A percentile compares a stretch with the other conserved stretches of the same genome.
Evolutionary conservation across 257 asterid species (phyloP).

Genomic region (Solanum lignicaule): DNA sequence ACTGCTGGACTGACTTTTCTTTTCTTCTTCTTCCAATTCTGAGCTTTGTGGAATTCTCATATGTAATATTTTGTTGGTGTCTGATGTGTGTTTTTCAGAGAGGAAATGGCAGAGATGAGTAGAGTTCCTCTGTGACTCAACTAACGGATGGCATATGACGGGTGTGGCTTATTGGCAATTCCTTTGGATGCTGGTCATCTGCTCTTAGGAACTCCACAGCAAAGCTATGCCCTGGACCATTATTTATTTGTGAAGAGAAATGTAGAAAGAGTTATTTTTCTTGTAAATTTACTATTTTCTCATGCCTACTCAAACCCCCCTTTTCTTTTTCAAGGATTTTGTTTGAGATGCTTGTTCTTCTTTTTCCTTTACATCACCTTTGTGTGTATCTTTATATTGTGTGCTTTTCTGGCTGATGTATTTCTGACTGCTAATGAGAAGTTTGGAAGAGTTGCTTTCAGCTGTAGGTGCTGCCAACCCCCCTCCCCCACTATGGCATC

Average conservation of each 20-base stretch:
- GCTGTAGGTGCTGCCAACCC: background rate
- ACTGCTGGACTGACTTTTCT: background rate
- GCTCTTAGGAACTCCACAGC: background rate
- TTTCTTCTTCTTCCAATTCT: background rate
- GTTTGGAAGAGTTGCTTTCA: background rate
- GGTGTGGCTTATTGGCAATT: background rate
- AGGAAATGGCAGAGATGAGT: constrained; percentile 72
- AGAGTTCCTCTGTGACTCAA: constrained; percentile 1
- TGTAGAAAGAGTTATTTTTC: constrained; percentile 16
- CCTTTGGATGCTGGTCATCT: background rate
- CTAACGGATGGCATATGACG: background rate
- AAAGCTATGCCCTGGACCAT: background rate
- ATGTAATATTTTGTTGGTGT: background rate
- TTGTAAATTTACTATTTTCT: constrained; percentile 11
- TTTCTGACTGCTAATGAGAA: background rate
- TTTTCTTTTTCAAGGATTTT: background rate
- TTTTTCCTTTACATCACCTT: background rate
- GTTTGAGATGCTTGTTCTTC: background rate
- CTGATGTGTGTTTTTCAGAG: constrained; percentile 33
- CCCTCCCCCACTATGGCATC: background rate
- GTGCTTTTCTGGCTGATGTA: background rate
- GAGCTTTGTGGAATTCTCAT: background rate
- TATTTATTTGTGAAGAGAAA: constrained; percentile 13
- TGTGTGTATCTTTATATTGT: background rate
- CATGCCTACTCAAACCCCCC: background rate